A percentile compares a stretch with the other conserved stretches of the same genome.
phyloP scores from a whole-genome alignment of 2,329 filamentous ascomycete species.

The Phaeosphaeriaceae sp. region DNA sequence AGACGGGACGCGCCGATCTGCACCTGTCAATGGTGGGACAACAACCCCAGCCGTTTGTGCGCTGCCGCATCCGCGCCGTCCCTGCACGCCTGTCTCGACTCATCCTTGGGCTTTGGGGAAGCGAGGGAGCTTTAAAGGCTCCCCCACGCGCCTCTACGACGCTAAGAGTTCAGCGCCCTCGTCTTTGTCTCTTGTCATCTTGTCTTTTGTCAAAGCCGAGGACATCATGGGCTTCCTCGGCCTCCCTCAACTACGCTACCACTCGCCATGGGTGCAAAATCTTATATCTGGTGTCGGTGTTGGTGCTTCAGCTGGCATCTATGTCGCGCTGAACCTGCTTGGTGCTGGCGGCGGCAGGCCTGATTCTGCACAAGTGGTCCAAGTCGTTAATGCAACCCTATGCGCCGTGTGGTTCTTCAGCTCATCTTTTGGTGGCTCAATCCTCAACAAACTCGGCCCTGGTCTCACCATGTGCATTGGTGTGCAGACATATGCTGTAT shows the following conservation, averaged over 20 bases:
- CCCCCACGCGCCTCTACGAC: conserved; percentile 1
- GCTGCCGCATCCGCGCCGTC: conserved; percentile 1
- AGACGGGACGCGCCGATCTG: conserved; percentile 1
- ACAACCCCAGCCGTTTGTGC: conserved; percentile 7
- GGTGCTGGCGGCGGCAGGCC: conserved; percentile 38
- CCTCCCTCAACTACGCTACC: conserved; percentile 37
- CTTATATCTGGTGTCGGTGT: conserved; percentile 39
- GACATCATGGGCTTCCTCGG: conserved; percentile 30
- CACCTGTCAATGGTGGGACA: conserved; percentile 4
- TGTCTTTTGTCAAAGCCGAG: background rate
- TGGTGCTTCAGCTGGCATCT: conserved; percentile 38
- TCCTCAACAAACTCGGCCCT: conserved; percentile 40
- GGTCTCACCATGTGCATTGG: conserved; percentile 41
- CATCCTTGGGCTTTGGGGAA: background rate
- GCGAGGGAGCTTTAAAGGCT: background rate
- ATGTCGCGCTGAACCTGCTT: conserved; percentile 39
- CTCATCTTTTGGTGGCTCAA: conserved; percentile 40
- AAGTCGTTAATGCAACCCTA: conserved; percentile 41
- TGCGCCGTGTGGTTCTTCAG: conserved; percentile 45
- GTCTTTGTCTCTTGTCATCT: background rate
- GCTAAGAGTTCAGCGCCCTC: background rate
- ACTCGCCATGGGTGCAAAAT: conserved; percentile 40
- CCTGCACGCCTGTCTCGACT: background rate
- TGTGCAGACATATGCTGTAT: conserved; percentile 39
- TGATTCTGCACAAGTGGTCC: conserved; percentile 40